A percentile compares a stretch with the other conserved stretches of the same genome.
Conservation (phyloP, 176 grass and related monocot genomes). For the Dactylis glomerata region DNA sequence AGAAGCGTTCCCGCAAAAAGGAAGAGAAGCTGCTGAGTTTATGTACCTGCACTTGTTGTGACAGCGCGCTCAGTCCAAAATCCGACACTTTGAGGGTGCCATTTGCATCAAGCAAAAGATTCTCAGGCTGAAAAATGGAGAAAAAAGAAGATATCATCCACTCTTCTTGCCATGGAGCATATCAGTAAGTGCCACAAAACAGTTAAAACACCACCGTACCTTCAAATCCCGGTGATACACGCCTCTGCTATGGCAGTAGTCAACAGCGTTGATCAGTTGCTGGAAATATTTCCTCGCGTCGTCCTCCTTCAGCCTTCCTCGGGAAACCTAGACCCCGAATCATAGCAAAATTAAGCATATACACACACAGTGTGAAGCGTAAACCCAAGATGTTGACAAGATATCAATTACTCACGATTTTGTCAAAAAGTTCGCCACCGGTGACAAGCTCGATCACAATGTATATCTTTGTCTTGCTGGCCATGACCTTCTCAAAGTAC, state of each 20-base stretch:
- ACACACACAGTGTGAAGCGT: neutral
- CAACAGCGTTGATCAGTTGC: conserved; percentile 90
- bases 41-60: conserved; percentile 90
- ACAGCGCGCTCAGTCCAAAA: conserved; percentile 92
- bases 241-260: conserved; percentile 97
- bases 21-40: neutral
- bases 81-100: conserved; percentile 90
- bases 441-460: conserved; percentile 95
- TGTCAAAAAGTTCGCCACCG: conserved; percentile 89
- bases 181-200: neutral
- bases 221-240: conserved; percentile 95
- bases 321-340: conserved; percentile 51
- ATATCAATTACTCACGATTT: conserved; percentile 57
- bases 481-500: conserved; percentile 71
- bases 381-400: neutral
- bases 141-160: neutral
- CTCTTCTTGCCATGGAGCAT: neutral
- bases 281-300: conserved; percentile 98
- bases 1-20: neutral
- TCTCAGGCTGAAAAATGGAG: conserved; percentile 64
- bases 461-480: conserved; percentile 99
- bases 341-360: neutral
- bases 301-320: conserved; percentile 85
- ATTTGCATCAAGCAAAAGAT: conserved; percentile 75
- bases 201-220: conserved; percentile 30